Percentiles rank a stretch among this genome's conserved stretches.
Conservation (phyloP, 441 rosid species). For the Aquilaria agallochum region DNA sequence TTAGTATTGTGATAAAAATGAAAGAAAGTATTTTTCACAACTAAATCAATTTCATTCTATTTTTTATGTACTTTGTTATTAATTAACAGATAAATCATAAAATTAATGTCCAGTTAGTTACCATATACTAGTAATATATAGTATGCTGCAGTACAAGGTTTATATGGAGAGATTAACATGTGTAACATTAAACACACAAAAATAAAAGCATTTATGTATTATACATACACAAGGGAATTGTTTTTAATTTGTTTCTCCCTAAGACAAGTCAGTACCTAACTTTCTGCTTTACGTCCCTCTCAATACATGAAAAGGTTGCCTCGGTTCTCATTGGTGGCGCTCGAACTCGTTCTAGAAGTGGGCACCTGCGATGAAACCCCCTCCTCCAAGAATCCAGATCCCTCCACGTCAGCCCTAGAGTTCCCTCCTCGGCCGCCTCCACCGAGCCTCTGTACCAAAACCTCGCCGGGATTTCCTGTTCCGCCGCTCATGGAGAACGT, state of each 20-base stretch:
- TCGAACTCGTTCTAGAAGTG: constrained; percentile 8
- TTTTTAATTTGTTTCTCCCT: constrained; percentile 26
- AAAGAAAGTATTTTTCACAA: too few species aligned
- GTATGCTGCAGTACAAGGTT: too few species aligned
- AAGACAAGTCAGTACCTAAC: constrained; percentile 53
- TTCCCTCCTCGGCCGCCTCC: not conserved
- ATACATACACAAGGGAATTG: not conserved
- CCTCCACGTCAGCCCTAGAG: too few species aligned
- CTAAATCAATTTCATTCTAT: too few species aligned
- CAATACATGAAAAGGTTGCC: constrained; percentile 33
- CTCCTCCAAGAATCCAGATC: constrained; percentile 7
- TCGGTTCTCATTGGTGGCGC: constrained; percentile 25
- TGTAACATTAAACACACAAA: too few species aligned
- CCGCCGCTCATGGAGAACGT: constrained; percentile 33
- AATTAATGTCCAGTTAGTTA: too few species aligned
- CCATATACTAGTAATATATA: too few species aligned
- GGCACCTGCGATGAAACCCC: constrained; percentile 14
- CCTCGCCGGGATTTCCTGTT: constrained; percentile 6
- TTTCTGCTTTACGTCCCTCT: constrained; percentile 31
- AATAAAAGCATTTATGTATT: not conserved
- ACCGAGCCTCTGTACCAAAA: constrained; percentile 23
- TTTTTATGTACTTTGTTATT: too few species aligned
- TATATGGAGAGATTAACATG: too few species aligned
- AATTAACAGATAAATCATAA: too few species aligned
- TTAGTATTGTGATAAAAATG: too few species aligned